phyloP scores from a whole-genome alignment of 2,329 filamentous ascomycete genomes.

The Ceratocystis cubensis region DNA sequence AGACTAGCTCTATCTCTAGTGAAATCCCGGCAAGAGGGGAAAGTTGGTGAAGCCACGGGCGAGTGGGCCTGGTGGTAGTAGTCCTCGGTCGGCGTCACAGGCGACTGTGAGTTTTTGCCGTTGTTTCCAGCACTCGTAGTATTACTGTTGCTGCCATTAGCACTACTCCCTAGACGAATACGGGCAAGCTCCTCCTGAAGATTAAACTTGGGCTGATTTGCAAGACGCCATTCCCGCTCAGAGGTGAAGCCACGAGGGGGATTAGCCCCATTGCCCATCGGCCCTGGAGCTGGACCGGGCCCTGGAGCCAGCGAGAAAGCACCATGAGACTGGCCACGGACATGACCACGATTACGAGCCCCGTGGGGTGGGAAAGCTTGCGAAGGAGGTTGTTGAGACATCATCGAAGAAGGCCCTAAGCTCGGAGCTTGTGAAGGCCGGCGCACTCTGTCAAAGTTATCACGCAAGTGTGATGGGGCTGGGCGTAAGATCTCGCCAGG shows the following conservation, averaged over 20 bases:
- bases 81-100: constrained; percentile 18
- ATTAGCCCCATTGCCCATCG: background rate
- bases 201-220: constrained; percentile 16
- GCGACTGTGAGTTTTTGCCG: constrained; percentile 20
- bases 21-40: constrained; percentile 6
- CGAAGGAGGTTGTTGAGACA: background rate
- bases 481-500: constrained; percentile 19
- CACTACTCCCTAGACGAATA: constrained; percentile 8
- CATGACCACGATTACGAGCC: constrained; percentile 10
- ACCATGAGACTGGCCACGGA: constrained; percentile 18
- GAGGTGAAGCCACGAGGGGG: background rate
- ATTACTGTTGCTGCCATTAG: constrained; percentile 1
- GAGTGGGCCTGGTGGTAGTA: constrained; percentile 16
- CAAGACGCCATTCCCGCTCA: constrained; percentile 12
- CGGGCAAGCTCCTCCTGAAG: constrained; percentile 17
- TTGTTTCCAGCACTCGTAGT: constrained; percentile 1
- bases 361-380: background rate
- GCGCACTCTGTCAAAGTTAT: constrained; percentile 16
- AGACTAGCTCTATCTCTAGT: constrained; percentile 17
- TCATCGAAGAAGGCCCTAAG: background rate
- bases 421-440: constrained; percentile 15
- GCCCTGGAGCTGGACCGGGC: background rate
- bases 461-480: constrained; percentile 14
- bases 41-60: constrained; percentile 15
- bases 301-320: constrained; percentile 10